Evolutionary conservation across 441 rosid genomes (phyloP), one percentile per base, ranked within the genome.

Genomic region (Populus trichocarpa): DNA sequence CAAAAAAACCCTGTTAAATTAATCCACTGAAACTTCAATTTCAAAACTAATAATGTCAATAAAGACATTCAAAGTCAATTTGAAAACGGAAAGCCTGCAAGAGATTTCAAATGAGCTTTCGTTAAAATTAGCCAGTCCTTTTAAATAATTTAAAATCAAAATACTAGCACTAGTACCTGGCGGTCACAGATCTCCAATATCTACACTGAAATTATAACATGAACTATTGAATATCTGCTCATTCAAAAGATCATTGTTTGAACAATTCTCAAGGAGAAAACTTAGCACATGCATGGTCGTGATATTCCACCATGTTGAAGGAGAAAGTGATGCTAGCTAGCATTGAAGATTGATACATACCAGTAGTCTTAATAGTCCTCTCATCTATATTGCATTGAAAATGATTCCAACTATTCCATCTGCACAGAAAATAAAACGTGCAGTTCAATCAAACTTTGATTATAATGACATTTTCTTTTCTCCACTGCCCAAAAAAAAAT

Each of bases 371-470:
- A 64, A 85, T 77, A 57, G 70, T 82, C 71, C 28, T 71, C 82
- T 90, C 93, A 65, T 88, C 82, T 18, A 88, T 70, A 12, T 84
- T 76, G 79, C 91, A 85, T 26, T 84, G 85, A 61, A 82, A 85
- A 70, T 83, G 91, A 80, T 88, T 89, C 91, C 91, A 87, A 75
- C 91, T 87, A 80, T 87, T 89, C 90, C 91, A 87, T 9, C 91
- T 90, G 76, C 81, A 68, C 8, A 28, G 18, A 72, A 57, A 25
- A 33, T 7, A 75, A 33, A 25, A 18, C 2, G 8, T 6, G 20
- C 11, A 4, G 75, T 22, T 18, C 3, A 26, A 69, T 42, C 16
- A 9, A 59, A 66, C 25, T 32, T 42, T 23, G 8, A 36, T 16
- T 63, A 0, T 0, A 11, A 61, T 16, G 0, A 11, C 5, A 20